Evolutionary conservation across 352 stramenopile genomes (phyloP).

Genomic region (Globisporangium nodosum): DNA sequence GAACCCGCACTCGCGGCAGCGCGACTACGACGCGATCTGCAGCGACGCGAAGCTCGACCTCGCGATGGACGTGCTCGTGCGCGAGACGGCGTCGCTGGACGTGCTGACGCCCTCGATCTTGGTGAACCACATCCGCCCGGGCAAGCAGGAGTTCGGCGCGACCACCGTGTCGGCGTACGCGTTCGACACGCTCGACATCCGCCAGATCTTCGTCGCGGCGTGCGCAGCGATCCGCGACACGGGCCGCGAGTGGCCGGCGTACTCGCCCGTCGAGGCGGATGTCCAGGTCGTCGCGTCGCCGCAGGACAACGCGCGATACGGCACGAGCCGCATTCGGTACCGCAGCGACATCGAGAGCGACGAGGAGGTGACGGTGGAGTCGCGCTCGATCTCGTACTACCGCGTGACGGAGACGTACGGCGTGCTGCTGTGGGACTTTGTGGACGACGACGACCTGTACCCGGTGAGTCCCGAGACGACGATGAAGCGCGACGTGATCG

Average conservation of each 20-base stretch:
- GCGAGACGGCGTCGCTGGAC: constrained; percentile 34
- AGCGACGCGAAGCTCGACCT: constrained; percentile 41
- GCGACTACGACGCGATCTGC: constrained; percentile 43
- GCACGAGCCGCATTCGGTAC: constrained; percentile 29
- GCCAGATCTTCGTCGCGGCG: constrained; percentile 32
- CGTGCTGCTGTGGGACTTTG: constrained; percentile 29
- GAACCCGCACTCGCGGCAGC: constrained; percentile 25
- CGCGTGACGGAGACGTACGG: constrained; percentile 21
- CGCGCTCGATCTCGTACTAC: constrained; percentile 22
- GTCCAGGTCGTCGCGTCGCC: constrained; percentile 31
- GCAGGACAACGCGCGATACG: constrained; percentile 37
- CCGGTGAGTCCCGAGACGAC: constrained; percentile 17
- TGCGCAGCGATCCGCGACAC: constrained; percentile 35
- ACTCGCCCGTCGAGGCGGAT: constrained; percentile 21
- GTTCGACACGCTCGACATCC: constrained; percentile 43
- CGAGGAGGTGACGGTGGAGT: constrained; percentile 27
- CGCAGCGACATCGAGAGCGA: constrained; percentile 13
- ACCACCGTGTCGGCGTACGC: constrained; percentile 43
- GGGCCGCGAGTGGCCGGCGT: constrained; percentile 40
- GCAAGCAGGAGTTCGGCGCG: constrained; percentile 29
- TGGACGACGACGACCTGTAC: constrained; percentile 31
- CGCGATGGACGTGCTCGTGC: constrained; percentile 41
- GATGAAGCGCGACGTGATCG: constrained; percentile 24
- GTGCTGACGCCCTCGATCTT: constrained; percentile 34
- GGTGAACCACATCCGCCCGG: constrained; percentile 20